Conservation (phyloP, 805 yeast genomes). For the Naumovozyma dairenensis region DNA sequence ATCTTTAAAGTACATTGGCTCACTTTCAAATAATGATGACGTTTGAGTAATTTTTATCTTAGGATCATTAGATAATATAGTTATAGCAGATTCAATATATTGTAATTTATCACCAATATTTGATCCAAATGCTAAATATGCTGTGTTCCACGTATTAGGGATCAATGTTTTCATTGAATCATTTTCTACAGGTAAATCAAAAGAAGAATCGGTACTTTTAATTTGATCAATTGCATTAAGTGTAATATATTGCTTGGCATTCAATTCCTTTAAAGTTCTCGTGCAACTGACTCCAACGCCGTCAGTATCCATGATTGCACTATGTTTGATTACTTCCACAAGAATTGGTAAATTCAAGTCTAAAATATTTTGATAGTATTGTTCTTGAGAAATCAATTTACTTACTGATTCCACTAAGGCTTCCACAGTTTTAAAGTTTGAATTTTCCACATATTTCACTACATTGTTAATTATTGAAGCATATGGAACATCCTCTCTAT, state of each 20-base stretch:
- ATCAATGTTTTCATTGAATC: neutral
- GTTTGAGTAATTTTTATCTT: conserved; percentile 45
- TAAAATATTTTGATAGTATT: conserved; percentile 26
- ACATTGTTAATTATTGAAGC: conserved; percentile 42
- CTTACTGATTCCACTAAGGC: conserved; percentile 74
- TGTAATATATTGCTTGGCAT: neutral
- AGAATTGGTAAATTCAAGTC: conserved; percentile 30
- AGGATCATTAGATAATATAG: conserved; percentile 27
- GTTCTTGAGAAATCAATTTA: conserved; percentile 39
- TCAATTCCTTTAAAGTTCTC: conserved; percentile 37
- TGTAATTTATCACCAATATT: conserved; percentile 64
- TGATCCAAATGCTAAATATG: conserved; percentile 81
- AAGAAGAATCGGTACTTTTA: conserved; percentile 15
- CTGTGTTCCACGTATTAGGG: conserved; percentile 29
- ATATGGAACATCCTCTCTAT: conserved; percentile 9
- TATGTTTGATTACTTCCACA: conserved; percentile 76
- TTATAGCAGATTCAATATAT: conserved; percentile 51
- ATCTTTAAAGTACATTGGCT: conserved; percentile 82
- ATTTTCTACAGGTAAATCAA: conserved; percentile 29
- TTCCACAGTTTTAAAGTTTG: conserved; percentile 86
- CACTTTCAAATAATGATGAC: conserved; percentile 76
- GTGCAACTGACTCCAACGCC: conserved; percentile 81
- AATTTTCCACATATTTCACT: conserved; percentile 54
- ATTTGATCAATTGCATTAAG: neutral
- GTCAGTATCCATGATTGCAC: conserved; percentile 76